Evolutionary conservation across 2,329 filamentous ascomycete species (phyloP).

Genomic region (Dactylellina leptospora): DNA sequence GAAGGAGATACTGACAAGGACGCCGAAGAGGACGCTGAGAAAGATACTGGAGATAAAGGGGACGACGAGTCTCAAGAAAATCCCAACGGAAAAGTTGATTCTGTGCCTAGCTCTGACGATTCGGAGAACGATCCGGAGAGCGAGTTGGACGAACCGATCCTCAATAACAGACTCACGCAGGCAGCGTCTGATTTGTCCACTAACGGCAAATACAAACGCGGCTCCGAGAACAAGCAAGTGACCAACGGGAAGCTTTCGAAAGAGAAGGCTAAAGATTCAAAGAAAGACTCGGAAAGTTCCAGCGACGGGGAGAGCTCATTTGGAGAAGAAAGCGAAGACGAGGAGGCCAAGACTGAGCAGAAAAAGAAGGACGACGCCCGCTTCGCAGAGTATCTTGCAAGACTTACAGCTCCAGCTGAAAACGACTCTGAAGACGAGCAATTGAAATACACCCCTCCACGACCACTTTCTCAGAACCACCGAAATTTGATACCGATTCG

Average conservation of each 20-base stretch:
- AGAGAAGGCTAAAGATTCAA: too few species aligned
- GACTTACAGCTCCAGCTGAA: neutral
- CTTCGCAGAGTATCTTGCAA: slow-evolving; percentile 1
- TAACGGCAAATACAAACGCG: too few species aligned
- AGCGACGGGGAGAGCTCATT: too few species aligned
- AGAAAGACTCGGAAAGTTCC: too few species aligned
- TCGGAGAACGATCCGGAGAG: neutral
- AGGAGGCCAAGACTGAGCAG: neutral
- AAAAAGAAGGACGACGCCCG: neutral
- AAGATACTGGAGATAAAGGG: too few species aligned
- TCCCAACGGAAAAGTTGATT: neutral
- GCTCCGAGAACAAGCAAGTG: too few species aligned
- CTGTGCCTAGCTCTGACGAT: neutral
- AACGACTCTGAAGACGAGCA: neutral
- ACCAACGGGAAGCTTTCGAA: too few species aligned
- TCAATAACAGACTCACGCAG: neutral
- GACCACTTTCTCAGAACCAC: neutral
- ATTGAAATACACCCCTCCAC: neutral
- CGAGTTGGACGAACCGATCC: neutral
- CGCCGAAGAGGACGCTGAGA: slow-evolving; percentile 1
- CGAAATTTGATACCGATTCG: neutral
- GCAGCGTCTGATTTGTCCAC: too few species aligned
- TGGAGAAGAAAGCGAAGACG: too few species aligned
- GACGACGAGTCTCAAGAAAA: neutral
- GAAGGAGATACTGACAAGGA: neutral